These are phyloP conservation scores for Trypanosomatidae sp. DNA, from an alignment of 208 protist genomes.

Conservation along the genomic window DNA sequence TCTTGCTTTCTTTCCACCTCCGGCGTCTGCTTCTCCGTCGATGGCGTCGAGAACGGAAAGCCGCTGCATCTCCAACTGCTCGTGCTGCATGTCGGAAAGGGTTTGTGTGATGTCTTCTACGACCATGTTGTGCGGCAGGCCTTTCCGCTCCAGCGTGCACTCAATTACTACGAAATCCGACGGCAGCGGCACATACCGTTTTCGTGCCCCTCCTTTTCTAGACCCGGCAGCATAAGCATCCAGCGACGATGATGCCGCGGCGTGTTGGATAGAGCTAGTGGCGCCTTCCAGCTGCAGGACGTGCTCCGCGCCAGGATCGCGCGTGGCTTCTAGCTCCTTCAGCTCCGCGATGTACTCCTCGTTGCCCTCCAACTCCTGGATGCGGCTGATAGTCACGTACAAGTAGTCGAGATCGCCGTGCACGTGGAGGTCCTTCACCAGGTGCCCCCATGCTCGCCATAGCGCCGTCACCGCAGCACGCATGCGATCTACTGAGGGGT, in stretches of 20 bases:
- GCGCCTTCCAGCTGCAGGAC: slow-evolving; percentile 1
- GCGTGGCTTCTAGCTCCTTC: slow-evolving; percentile 31
- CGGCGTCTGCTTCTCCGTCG: no score
- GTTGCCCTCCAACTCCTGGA: slow-evolving; percentile 54
- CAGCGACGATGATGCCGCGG: neutral
- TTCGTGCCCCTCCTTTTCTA: slow-evolving; percentile 3
- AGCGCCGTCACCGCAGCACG: slow-evolving; percentile 58
- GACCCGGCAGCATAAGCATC: neutral
- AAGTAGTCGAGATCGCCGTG: slow-evolving; percentile 82
- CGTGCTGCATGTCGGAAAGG: slow-evolving; percentile 68
- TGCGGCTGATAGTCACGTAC: slow-evolving; percentile 66
- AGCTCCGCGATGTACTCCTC: slow-evolving; percentile 52
- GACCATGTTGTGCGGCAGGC: slow-evolving; percentile 82
- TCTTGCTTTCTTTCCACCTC: slow-evolving; percentile 6
- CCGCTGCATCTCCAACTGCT: slow-evolving; percentile 67
- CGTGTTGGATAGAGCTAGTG: slow-evolving; percentile 2
- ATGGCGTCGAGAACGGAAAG: slow-evolving; percentile 59
- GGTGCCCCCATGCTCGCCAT: slow-evolving; percentile 81
- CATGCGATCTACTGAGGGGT: slow-evolving; percentile 34
- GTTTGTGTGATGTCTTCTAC: slow-evolving; percentile 78
- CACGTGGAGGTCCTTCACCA: slow-evolving; percentile 86
- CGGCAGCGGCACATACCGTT: slow-evolving; percentile 46
- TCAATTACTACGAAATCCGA: slow-evolving; percentile 82
- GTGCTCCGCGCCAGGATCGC: neutral
- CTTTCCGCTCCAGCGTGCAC: slow-evolving; percentile 78